Evolutionary conservation across 2,329 filamentous ascomycete genomes (phyloP), one percentile per base, ranked within the genome.

Genomic region (Tympanopsis confertula): DNA sequence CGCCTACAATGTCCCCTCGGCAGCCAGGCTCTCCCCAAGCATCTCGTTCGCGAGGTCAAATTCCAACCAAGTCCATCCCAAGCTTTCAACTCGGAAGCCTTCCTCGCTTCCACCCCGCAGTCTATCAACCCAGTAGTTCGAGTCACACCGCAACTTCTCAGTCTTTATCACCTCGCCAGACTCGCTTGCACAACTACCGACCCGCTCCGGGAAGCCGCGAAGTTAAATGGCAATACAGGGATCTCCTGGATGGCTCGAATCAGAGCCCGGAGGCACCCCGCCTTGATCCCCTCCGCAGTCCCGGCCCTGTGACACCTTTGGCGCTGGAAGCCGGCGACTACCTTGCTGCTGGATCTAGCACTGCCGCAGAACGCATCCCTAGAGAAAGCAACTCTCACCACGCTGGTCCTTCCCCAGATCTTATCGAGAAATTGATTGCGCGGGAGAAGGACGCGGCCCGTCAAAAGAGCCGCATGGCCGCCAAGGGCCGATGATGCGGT

Each of bases 281-380:
- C 4, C 46, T 66, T 13, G 59, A 63, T 35, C 63, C 63, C 15
- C 50, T 65, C 10, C 54, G 55, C 24, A 66, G 62, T 37, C 62
- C 63, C 2, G 63, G 62, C 2, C 60, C 61, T 0, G 63, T 66
- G 24, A 66, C 63, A 3, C 63, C 63, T 12, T 47, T 66, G 35
- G 56, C 51, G 1, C 50, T 66, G 5, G 60, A 59, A 37, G 52
- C 61, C 20, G 49, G 54, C 5, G 55, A 58, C 39, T 33, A 33
- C 15, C 15, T 33, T 7, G 17, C 30, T 18, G 7, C 15, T 15
- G 30, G 30, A 7, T 10, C 30, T 12, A 10, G 10, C 12, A 17
- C 10, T 18, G 10, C 24, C 24, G 24, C 10, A 10, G 10, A 10
- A 10, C n/a, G 10, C 10, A 7, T 18, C 10, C 10, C 12, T 7